A percentile compares a stretch with the other conserved stretches of the same genome.
Conservation (phyloP, 305 asterid genomes). For the Euphrasia arctica region DNA sequence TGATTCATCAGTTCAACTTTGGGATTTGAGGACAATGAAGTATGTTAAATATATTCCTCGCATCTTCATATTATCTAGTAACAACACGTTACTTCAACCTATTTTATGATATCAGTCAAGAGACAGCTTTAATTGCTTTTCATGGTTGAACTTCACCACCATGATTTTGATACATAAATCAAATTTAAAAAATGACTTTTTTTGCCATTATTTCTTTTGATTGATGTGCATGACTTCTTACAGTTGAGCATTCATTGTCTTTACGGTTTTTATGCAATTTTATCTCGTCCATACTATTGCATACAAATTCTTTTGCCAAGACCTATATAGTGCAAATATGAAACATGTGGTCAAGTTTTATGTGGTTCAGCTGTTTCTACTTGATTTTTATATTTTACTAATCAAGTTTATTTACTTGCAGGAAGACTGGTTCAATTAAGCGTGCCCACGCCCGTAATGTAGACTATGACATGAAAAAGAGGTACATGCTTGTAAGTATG, state of each 20-base stretch:
- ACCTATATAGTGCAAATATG: conserved; percentile 4
- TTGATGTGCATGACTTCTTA: conserved; percentile 13
- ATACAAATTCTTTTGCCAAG: conserved; percentile 9
- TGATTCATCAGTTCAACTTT: conserved; percentile 86
- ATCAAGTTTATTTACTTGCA: conserved; percentile 37
- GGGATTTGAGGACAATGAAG: conserved; percentile 98
- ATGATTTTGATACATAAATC: conserved; percentile 11
- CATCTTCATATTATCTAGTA: conserved; percentile 21
- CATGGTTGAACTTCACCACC: conserved; percentile 6
- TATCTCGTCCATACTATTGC: background rate
- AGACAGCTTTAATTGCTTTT: conserved; percentile 9
- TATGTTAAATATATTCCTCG: conserved; percentile 37
- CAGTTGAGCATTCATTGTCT: background rate
- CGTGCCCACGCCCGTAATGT: conserved; percentile 78
- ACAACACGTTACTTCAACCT: conserved; percentile 13
- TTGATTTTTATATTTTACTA: conserved; percentile 2
- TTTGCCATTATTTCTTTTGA: conserved; percentile 3
- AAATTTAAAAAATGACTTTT: background rate
- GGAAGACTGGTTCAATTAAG: conserved; percentile 79
- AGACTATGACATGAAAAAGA: conserved; percentile 81
- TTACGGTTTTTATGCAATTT: conserved; percentile 5
- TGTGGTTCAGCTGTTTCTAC: conserved; percentile 18
- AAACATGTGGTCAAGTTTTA: background rate
- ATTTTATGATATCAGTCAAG: conserved; percentile 14
- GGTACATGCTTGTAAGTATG: conserved; percentile 79